phyloP scores from a whole-genome alignment of 2,329 filamentous ascomycete species.

The Gaeumannomyces sp. region DNA sequence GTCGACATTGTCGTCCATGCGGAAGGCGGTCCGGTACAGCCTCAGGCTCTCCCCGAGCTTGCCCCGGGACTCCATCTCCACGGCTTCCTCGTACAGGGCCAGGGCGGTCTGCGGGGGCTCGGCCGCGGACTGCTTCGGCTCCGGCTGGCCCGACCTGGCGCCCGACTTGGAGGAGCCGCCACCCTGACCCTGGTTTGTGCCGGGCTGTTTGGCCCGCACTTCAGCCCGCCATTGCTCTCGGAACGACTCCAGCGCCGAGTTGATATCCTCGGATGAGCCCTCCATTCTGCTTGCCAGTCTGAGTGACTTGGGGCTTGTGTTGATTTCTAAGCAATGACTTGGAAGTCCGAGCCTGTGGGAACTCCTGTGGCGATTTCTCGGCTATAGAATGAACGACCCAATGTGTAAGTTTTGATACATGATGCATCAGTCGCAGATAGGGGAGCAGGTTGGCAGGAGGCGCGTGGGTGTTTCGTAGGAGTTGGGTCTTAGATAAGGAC shows the following conservation, averaged over 20 bases:
- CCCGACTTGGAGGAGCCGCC: background rate
- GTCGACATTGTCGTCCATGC: constrained; percentile 82
- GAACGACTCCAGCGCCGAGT: constrained; percentile 78
- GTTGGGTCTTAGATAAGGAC: background rate
- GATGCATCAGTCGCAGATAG: background rate
- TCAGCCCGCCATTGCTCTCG: constrained; percentile 82
- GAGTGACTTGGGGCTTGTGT: no score
- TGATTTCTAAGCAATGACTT: background rate
- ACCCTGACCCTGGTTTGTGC: constrained; percentile 9
- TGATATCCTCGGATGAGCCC: constrained; percentile 30
- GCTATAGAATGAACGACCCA: background rate
- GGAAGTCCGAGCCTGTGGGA: background rate
- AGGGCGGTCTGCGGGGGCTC: constrained; percentile 50
- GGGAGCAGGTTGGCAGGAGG: no score
- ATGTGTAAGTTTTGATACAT: no score
- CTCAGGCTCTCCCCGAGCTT: constrained; percentile 82
- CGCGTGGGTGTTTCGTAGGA: background rate
- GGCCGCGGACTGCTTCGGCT: background rate
- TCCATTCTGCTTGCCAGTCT: constrained; percentile 16
- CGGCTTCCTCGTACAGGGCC: constrained; percentile 88
- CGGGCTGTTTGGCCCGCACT: constrained; percentile 42
- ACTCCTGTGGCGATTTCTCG: background rate
- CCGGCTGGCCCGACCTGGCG: background rate
- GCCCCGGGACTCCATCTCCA: constrained; percentile 79
- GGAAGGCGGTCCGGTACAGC: constrained; percentile 85